Percentiles rank a stretch among this genome's conserved stretches.
Conservation (phyloP, 2,329 filamentous ascomycete species). For the Daldinia sp. region DNA sequence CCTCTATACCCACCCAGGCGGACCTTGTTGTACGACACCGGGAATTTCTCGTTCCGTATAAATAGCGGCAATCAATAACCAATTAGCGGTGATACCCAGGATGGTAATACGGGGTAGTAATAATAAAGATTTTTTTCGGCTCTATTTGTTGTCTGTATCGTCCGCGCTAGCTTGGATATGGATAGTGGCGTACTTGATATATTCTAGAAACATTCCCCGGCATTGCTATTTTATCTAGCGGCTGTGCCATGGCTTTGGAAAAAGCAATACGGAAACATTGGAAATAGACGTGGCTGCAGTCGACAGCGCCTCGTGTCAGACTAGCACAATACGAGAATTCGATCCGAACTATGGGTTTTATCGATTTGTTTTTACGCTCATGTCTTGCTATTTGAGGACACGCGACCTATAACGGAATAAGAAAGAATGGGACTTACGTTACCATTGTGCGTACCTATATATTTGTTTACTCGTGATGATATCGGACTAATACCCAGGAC, state of each 20-base stretch:
- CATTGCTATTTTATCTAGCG: conserved; percentile 1
- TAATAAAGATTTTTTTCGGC: not conserved
- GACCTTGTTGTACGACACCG: conserved; percentile 23
- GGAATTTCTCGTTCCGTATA: conserved; percentile 2
- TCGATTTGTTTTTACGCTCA: not conserved
- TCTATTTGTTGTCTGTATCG: not conserved
- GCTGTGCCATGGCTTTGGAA: not conserved
- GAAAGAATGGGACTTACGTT: not conserved
- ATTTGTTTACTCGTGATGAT: not conserved
- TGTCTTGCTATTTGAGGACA: not conserved
- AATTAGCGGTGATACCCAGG: not conserved
- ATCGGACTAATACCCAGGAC: not conserved
- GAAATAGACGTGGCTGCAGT: conserved; percentile 15
- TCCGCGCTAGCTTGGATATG: not conserved
- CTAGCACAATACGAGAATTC: conserved; percentile 9
- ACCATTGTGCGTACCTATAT: not conserved
- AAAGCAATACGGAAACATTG: conserved; percentile 4
- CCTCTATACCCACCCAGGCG: too few species aligned
- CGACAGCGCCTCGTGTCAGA: conserved; percentile 5
- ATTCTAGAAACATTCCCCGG: conserved; percentile 30
- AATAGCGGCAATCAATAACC: not conserved
- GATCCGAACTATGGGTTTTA: conserved; percentile 19
- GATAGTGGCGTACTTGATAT: conserved; percentile 7
- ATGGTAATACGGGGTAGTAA: not conserved
- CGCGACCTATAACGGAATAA: not conserved